phyloP scores from a whole-genome alignment of 192 early-diverging fungal genomes.

The Spinellus fusiger region DNA sequence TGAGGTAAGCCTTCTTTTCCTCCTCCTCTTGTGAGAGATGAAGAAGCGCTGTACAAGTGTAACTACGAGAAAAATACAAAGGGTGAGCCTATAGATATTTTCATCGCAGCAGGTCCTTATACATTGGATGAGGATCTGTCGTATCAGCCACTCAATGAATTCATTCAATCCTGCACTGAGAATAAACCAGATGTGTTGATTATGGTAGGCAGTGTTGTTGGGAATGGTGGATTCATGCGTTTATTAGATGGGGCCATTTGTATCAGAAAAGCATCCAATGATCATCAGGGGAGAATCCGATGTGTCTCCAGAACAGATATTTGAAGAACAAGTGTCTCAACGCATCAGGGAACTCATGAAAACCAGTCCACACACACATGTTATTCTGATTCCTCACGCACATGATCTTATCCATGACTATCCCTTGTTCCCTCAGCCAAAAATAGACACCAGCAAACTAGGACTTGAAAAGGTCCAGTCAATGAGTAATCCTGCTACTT shows the following conservation, averaged over 20 bases:
- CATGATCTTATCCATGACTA: conserved; percentile 71
- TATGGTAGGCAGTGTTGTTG: conserved; percentile 40
- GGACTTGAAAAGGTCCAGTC: conserved; percentile 7
- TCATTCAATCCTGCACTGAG: conserved; percentile 52
- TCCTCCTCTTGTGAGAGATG: conserved; percentile 34
- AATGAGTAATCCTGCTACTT: conserved; percentile 71
- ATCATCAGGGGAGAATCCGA: conserved; percentile 49
- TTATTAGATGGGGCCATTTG: conserved; percentile 65
- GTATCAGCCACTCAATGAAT: conserved; percentile 76
- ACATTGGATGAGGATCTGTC: conserved; percentile 71
- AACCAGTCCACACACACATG: conserved; percentile 34
- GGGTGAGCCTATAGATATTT: conserved; percentile 42
- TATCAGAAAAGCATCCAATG: conserved; percentile 52
- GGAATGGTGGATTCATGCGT: not conserved
- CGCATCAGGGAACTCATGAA: conserved; percentile 49
- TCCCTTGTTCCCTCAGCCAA: conserved; percentile 82
- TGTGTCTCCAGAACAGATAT: conserved; percentile 55
- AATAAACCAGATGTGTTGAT: conserved; percentile 79
- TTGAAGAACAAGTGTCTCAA: conserved; percentile 53
- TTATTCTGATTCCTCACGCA: conserved; percentile 72
- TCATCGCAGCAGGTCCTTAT: conserved; percentile 82
- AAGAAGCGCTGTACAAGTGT: conserved; percentile 39
- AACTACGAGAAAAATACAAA: conserved; percentile 8
- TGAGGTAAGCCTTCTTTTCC: conserved; percentile 43
- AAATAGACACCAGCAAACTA: conserved; percentile 39